Percentiles rank a stretch among this genome's conserved stretches.
These are phyloP conservation scores for Kwoniella sp. DNA, from an alignment of 768 basidiomycete genomes.

Conservation along the genomic window DNA sequence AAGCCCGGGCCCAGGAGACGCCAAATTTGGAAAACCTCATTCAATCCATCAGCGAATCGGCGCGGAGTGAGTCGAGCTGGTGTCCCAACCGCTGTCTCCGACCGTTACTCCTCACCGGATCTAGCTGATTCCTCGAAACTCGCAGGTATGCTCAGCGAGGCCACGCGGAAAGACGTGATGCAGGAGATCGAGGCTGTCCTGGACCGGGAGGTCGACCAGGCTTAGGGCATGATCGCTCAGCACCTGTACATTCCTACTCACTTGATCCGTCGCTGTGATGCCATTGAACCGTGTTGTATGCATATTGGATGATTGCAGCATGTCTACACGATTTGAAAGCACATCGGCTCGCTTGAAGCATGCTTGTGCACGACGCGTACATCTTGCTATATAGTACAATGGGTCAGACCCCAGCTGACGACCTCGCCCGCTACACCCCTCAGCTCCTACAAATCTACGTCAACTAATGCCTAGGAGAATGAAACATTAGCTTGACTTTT, in stretches of 20 bases:
- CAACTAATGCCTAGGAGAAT: no score
- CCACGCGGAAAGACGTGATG: conserved; percentile 19
- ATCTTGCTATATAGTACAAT: no score
- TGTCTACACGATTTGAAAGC: no score
- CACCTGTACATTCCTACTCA: no score
- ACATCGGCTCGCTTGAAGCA: no score
- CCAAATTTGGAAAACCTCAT: conserved; percentile 33
- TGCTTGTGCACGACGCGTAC: no score
- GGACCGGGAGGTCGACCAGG: conserved; percentile 40
- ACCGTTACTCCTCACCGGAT: not conserved
- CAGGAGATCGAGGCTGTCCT: conserved; percentile 39
- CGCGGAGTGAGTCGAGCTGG: conserved; percentile 22
- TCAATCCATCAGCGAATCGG: conserved; percentile 25
- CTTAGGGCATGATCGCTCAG: conserved; percentile 10
- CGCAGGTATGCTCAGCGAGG: conserved; percentile 25
- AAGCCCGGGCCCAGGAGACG: conserved; percentile 30
- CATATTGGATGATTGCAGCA: not conserved
- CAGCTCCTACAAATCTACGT: no score
- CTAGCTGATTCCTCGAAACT: not conserved
- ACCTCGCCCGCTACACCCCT: no score
- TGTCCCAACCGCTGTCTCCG: no score
- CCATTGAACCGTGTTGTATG: not conserved
- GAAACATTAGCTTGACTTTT: no score
- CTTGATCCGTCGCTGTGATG: no score
- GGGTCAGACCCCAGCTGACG: no score